Evolutionary conservation across 768 basidiomycete genomes (phyloP).

Genomic region (Boletus sp.): DNA sequence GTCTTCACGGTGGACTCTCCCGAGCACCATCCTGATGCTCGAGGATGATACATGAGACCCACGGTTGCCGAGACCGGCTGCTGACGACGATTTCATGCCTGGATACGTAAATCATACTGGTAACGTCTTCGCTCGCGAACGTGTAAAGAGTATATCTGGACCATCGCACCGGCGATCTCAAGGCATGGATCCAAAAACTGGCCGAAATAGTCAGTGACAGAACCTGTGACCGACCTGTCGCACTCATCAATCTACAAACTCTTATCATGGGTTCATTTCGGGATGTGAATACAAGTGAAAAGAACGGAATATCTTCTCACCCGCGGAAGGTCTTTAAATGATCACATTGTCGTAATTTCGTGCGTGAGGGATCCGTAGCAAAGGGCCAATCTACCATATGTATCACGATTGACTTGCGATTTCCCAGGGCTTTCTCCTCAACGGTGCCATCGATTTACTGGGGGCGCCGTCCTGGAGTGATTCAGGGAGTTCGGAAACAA

Average conservation of each 20-base stretch:
- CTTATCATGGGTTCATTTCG: conserved; percentile 11
- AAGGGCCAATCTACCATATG: conserved; percentile 10
- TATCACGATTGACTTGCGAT: conserved; percentile 14
- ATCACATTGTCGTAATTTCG: conserved; percentile 16
- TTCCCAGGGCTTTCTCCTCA: conserved; percentile 73
- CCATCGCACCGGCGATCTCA: neutral
- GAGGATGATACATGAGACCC: conserved; percentile 2
- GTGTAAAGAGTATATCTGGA: neutral
- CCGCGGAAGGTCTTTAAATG: neutral
- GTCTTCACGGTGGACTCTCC: neutral
- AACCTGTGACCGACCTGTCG: conserved; percentile 1
- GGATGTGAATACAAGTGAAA: conserved; percentile 1
- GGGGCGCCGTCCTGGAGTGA: conserved; percentile 48
- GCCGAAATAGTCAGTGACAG: neutral
- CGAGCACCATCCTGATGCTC: neutral
- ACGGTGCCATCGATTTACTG: conserved; percentile 49
- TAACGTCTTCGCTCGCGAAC: neutral
- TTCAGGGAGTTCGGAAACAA: neutral
- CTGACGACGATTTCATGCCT: neutral
- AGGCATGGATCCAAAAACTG: neutral
- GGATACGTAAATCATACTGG: conserved; percentile 4
- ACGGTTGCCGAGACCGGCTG: conserved; percentile 4
- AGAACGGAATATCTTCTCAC: conserved; percentile 11
- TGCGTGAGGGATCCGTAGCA: conserved; percentile 6
- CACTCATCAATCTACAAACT: conserved; percentile 1